Base-by-base conservation (phyloP, 176 grass and related monocot genomes). In the Rhipidocladum racemiflorum region DNA sequence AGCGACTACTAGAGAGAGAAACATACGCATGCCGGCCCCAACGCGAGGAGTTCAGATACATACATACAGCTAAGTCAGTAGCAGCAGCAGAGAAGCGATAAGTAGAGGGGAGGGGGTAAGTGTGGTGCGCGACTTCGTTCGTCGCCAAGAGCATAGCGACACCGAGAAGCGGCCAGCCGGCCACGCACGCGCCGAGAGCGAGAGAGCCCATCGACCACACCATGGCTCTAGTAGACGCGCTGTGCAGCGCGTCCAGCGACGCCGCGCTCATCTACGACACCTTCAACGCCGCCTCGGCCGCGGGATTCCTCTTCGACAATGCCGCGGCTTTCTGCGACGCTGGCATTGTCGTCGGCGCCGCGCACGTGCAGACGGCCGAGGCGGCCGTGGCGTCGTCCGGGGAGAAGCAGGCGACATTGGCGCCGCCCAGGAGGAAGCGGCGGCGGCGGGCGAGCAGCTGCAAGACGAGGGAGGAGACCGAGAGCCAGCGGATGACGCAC, bases 401-500 rank as follows among this genome's bases (percentile, higher is more conserved):
- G 49, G 74, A 30, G 42, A 67, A 10, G 30, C 81, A 71, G 76
- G 29, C 68, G 35, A 20, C 78, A 24, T 30, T 61, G 53, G 46
- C 69, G 56, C 66, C 38, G 27, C 27, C 76, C 12, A 89, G 91
- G 79, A 90, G 83, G 89, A 99, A 99, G 92, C 81, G 93, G 85
- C 93, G 89, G 24, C 79, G 92, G 78, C 81, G 90, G 48, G n/a
- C 80, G 42, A 92, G 78, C 74, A 91, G 68, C 86, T 86, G 88
- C 78, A 99, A 99, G 91, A 88, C 92, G 10, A 88, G 70, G 72
- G 96, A 99, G 83, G 92, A 99, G 85, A 57, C 90, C 2, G 96
- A 99, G 83, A 93, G 83, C 67, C 96, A 95, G 86, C 88, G 96
- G 79, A 91, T 99, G 91, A 95, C 87, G 25, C 96, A 99, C 91